Conservation (phyloP, 768 basidiomycete species). For the Mycena haematopus region DNA sequence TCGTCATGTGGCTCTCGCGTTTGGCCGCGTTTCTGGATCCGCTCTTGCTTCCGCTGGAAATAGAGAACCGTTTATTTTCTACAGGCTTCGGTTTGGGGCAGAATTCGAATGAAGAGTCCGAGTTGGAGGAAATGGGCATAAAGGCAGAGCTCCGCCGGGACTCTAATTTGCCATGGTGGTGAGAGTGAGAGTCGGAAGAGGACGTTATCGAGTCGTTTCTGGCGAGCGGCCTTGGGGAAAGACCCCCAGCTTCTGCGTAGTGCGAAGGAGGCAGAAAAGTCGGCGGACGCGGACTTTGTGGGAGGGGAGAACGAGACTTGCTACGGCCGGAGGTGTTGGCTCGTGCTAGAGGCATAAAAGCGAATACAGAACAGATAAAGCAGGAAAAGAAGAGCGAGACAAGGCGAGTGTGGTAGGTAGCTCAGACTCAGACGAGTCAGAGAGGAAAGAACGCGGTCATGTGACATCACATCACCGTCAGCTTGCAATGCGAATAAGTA, state of each 20-base stretch:
- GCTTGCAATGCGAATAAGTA: too few relatives aligned
- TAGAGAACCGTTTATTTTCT: conserved; percentile 24
- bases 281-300: conserved; percentile 41
- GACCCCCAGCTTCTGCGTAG: conserved; percentile 59
- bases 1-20: conserved; percentile 52
- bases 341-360: conserved; percentile 23
- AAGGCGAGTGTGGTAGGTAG: neutral
- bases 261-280: conserved; percentile 61
- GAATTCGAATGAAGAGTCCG: conserved; percentile 42
- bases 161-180: conserved; percentile 13
- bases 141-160: conserved; percentile 28
- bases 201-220: conserved; percentile 16
- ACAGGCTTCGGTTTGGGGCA: conserved; percentile 15
- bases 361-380: neutral
- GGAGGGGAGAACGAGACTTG: conserved; percentile 51
- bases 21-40: conserved; percentile 28
- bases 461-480: neutral
- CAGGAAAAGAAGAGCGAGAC: neutral
- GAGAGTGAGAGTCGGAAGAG: conserved; percentile 20
- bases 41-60: neutral
- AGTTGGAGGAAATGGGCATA: conserved; percentile 30
- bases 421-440: too few relatives aligned
- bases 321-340: conserved; percentile 32
- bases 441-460: neutral
- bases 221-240: conserved; percentile 30